These are phyloP conservation scores for Punica granatum DNA, from an alignment of 345 rosid genomes.

Conservation along the genomic window DNA sequence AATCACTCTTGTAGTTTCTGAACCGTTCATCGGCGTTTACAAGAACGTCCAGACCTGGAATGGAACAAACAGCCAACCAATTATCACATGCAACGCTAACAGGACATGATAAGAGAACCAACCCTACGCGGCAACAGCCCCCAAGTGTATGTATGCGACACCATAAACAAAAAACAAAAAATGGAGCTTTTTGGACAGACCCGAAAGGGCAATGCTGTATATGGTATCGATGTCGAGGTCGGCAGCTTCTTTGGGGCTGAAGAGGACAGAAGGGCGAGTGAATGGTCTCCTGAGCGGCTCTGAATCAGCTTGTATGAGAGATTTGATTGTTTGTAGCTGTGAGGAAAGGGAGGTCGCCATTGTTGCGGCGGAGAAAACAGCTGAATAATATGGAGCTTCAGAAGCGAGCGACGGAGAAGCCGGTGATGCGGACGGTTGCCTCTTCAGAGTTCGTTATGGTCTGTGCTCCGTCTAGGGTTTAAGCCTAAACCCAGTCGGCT, in stretches of 20 bases:
- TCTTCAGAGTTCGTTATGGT: background rate
- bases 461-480: too few relatives aligned
- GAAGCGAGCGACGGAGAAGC: background rate
- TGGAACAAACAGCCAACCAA: conserved; percentile 2
- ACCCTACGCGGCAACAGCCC: background rate
- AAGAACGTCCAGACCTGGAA: conserved; percentile 77
- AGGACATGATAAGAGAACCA: background rate
- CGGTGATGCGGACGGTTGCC: background rate
- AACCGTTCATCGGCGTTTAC: conserved; percentile 56
- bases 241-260: conserved; percentile 52
- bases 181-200: conserved; percentile 14
- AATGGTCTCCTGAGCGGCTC: conserved; percentile 48
- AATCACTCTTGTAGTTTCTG: conserved; percentile 42
- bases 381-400: conserved; percentile 1
- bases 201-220: conserved; percentile 47
- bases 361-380: background rate
- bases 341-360: conserved; percentile 59
- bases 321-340: conserved; percentile 56
- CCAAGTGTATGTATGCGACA: too few relatives aligned
- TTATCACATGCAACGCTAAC: background rate
- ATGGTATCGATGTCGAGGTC: conserved; percentile 72
- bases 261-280: conserved; percentile 54
- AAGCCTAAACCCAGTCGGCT: too few relatives aligned
- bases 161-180: background rate
- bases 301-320: conserved; percentile 41